Evolutionary conservation across 108 stramenopile genomes (phyloP).

Genomic region (Aurantiochytrium sp.): DNA sequence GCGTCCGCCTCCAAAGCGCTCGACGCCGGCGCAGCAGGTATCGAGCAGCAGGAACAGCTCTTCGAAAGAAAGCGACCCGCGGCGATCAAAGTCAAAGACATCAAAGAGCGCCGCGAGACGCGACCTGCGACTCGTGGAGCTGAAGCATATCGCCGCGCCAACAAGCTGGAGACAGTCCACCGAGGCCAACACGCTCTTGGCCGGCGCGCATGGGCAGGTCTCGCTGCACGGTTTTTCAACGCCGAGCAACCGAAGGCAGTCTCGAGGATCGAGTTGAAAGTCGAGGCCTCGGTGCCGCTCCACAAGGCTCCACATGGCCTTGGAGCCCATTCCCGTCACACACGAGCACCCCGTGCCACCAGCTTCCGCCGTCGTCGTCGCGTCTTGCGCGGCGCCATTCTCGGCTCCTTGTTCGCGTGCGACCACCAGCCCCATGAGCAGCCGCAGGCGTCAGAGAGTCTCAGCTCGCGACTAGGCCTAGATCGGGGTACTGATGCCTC

Average conservation of each 20-base stretch:
- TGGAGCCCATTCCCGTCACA: neutral
- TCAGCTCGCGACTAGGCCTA: too few relatives aligned
- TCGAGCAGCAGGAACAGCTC: neutral
- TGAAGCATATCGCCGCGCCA: neutral
- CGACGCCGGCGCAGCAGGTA: neutral
- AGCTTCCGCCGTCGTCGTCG: too few relatives aligned
- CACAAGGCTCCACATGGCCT: neutral
- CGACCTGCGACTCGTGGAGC: neutral
- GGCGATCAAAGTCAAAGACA: neutral
- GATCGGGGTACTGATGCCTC: too few relatives aligned
- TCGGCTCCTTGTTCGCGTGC: too few relatives aligned
- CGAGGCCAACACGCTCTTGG: neutral
- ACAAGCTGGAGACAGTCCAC: slow-evolving; percentile 17
- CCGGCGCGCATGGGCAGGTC: neutral
- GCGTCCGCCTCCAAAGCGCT: neutral
- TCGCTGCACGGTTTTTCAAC: neutral
- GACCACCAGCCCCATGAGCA: too few relatives aligned
- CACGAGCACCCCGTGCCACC: neutral
- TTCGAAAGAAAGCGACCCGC: neutral
- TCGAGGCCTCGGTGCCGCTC: neutral
- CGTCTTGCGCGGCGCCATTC: too few relatives aligned
- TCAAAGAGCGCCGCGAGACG: neutral
- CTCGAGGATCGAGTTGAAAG: neutral
- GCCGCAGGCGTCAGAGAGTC: too few relatives aligned
- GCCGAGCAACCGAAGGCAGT: neutral